Base-by-base conservation (phyloP, 768 basidiomycete species). In the Dacryopinax primogenitus region DNA sequence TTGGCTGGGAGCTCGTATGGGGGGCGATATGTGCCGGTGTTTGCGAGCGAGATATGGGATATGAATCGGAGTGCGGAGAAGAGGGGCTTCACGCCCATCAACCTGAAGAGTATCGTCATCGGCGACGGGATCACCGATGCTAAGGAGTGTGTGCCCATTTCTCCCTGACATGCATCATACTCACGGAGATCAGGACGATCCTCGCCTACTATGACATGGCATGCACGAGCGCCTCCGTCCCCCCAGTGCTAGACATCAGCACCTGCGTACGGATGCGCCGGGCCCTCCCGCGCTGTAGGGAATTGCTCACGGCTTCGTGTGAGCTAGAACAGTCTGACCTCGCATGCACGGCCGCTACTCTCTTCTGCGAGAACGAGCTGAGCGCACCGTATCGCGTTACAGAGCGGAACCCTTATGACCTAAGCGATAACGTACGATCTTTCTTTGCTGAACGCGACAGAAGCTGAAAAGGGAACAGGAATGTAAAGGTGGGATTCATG, bases 1-100 rank as follows among this genome's bases (percentile, higher is more conserved):
- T 79, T 86, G 77, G 77, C 83, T 1, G 84, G 79, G 15, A 79
- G 84, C 73, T 83, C 81, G 2, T 83, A 83, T 39, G 83, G 77
- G 13, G 83, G 51, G 30, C 12, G 51, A 30, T 58, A 58, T 30
- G 51, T 58, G 30, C 51, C 51, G 13, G 69, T 77, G 1, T 92
- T 92, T 67, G 90, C 88, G 0, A 80, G 86, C 16, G 84, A 85
- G 33, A 83, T 92, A 12, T 82, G 85, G 62, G 90, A 92, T 73
- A 83, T 86, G 69, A 91, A 92, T 72, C 68, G 69, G 58, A 71
- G 77, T 32, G 77, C 86, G 11, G 73, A 77, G 39, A 73, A 78
- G n/a, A 80, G 72, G 16, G 86, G 79, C 67, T 80, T 74, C 69
- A 78, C 68, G 69, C 74, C 78, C 1, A 77, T 91, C 68, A 90